Base-by-base conservation (phyloP, 2,329 filamentous ascomycete species). In the Sclerotinia glacialis region DNA sequence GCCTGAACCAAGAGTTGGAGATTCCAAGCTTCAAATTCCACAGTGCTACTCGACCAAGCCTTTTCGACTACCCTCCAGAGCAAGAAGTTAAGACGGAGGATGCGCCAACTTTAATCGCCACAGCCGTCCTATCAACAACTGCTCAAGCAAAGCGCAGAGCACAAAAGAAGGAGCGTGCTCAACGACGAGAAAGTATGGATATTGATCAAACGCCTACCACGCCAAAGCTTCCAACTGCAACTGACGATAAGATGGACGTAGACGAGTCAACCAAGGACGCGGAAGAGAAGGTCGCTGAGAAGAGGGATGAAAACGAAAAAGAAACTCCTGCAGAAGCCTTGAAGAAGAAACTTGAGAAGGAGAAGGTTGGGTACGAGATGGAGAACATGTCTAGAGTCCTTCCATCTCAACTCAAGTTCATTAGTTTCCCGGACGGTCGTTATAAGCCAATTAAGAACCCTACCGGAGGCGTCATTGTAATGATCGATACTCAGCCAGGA, bases 31-130 rank as follows among this genome's bases (percentile, higher is more conserved):
- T 97, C 86, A 96, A 96, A 78, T 96, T 97, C 82, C 88, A 97
- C 83, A 96, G 92, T 80, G 93, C 95, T 73, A 96, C 94, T 14
- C 88, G 93, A 67, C 94, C 94, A 64, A 98, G 93, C 78, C 85
- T 97, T 72, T 99, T 99, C 76, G 95, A 99, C 79, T 99, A 99
- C 76, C 95, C 95, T 44, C 96, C 95, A 1, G 94, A 98, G 79
- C 92, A 96, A 74, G 93, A 98, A 77, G 89, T 96, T 75, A 98
- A 98, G 84, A 80, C 91, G 0, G 94, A 98, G 75, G 94, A 98
- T 77, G 92, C 92, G 0, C 93, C 93, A 0, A 92, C 96, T 69
- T 87, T 97, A 78, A 92, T 99, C 71, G 95, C 96, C 72, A 97
- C 95, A 12, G 95, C 96, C 31, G 92, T 99, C 53, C 83, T 99